These are phyloP conservation scores for Hamamelis virginiana DNA, from an alignment of 164 flowering plant species.

Conservation along the genomic window DNA sequence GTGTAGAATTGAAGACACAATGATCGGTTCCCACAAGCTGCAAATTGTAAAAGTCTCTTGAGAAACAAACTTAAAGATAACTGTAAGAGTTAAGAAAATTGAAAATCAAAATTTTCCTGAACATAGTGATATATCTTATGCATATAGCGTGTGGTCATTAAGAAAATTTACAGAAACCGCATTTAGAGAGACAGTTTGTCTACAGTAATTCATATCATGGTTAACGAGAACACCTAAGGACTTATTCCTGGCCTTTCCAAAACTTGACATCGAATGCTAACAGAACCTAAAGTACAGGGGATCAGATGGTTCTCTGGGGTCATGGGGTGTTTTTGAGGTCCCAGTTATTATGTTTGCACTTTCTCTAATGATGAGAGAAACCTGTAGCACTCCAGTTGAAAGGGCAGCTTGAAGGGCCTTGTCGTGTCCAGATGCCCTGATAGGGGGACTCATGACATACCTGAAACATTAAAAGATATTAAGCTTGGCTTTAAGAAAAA, in stretches of 20 bases:
- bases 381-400: slow-evolving; percentile 84
- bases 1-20: slow-evolving; percentile 85
- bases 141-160: neutral
- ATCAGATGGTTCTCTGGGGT: neutral
- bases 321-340: neutral
- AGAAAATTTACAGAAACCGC: neutral
- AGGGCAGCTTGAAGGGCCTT: slow-evolving; percentile 90
- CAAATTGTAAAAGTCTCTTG: slow-evolving; percentile 15
- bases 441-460: slow-evolving; percentile 99
- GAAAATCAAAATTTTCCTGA: neutral
- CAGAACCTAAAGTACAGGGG: neutral
- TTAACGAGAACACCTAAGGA: neutral
- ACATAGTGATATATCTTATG: neutral
- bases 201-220: neutral
- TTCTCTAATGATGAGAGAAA: slow-evolving; percentile 24
- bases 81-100: neutral
- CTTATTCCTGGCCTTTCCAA: neutral
- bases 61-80: slow-evolving; percentile 1
- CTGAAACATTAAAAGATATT: slow-evolving; percentile 39
- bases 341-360: neutral
- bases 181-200: neutral
- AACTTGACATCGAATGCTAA: neutral
- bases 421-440: slow-evolving; percentile 81
- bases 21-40: slow-evolving; percentile 99
- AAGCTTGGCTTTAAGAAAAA: neutral